These are phyloP conservation scores for Salix brachista DNA, from an alignment of 345 rosid species.

Conservation along the genomic window DNA sequence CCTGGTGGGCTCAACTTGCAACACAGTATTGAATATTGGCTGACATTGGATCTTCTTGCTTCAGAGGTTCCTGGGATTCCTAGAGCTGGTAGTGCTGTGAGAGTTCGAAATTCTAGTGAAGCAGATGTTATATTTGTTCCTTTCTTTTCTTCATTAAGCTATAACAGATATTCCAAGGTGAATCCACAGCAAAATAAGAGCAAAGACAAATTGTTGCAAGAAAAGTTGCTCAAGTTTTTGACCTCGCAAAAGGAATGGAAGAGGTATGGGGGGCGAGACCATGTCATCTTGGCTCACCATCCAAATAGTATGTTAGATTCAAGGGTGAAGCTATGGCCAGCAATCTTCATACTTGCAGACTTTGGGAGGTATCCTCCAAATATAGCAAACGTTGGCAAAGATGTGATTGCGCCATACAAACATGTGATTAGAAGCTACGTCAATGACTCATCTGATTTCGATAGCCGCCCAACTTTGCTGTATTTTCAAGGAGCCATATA, in stretches of 20 bases:
- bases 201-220: conserved; percentile 60
- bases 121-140: conserved; percentile 86
- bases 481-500: conserved; percentile 97
- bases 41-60: conserved; percentile 78
- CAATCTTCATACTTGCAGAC: conserved; percentile 76
- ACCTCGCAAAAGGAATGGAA: conserved; percentile 72
- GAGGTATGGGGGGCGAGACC: conserved; percentile 70
- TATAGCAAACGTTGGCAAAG: conserved; percentile 78
- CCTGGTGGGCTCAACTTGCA: conserved; percentile 96
- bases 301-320: conserved; percentile 87
- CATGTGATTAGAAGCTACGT: conserved; percentile 57
- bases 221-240: conserved; percentile 54
- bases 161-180: conserved; percentile 64
- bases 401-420: conserved; percentile 88
- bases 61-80: conserved; percentile 54
- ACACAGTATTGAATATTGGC: conserved; percentile 93
- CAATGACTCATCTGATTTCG: conserved; percentile 63
- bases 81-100: conserved; percentile 47
- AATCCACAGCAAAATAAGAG: conserved; percentile 56
- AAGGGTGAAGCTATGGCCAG: conserved; percentile 72
- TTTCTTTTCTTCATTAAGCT: conserved; percentile 83
- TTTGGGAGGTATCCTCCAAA: conserved; percentile 89
- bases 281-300: conserved; percentile 83
- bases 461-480: conserved; percentile 66
- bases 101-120: conserved; percentile 76